These are phyloP conservation scores for Aurinia saxatilis DNA, from an alignment of 345 rosid species.

Conservation along the genomic window DNA sequence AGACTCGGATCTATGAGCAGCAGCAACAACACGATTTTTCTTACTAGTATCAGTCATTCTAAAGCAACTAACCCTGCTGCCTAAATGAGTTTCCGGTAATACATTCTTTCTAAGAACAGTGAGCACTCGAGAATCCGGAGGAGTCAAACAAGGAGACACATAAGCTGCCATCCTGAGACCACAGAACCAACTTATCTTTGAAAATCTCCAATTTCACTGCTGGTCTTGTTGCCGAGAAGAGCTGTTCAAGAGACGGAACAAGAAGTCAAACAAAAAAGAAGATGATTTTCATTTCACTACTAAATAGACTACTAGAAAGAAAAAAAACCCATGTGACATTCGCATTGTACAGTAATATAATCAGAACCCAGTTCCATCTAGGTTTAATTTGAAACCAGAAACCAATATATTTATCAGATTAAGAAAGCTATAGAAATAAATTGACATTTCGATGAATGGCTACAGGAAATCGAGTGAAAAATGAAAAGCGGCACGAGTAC, in stretches of 20 bases:
- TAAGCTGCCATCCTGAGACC: conserved; percentile 47
- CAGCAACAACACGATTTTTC: conserved; percentile 19
- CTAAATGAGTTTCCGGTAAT: conserved; percentile 32
- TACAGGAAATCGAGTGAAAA: background rate
- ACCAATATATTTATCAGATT: background rate
- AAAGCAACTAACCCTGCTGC: conserved; percentile 31
- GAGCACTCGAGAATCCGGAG: conserved; percentile 45
- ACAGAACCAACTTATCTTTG: background rate
- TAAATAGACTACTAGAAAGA: background rate
- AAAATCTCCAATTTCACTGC: no score
- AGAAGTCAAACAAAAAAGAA: conserved; percentile 4
- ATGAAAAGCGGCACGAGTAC: background rate
- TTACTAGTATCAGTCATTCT: conserved; percentile 31
- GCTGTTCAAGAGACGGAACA: conserved; percentile 3
- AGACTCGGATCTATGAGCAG: conserved; percentile 28
- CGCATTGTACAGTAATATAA: background rate
- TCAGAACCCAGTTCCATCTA: background rate
- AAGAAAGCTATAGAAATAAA: background rate
- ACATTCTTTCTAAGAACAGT: conserved; percentile 51
- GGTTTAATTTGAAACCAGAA: background rate
- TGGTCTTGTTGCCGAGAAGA: background rate
- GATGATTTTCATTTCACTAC: no score
- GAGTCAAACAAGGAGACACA: conserved; percentile 39
- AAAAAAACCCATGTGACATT: no score
- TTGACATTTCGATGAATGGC: conserved; percentile 2